These are phyloP conservation scores for Amphibolis antarctica DNA, from an alignment of 106 monocot species.

Conservation along the genomic window DNA sequence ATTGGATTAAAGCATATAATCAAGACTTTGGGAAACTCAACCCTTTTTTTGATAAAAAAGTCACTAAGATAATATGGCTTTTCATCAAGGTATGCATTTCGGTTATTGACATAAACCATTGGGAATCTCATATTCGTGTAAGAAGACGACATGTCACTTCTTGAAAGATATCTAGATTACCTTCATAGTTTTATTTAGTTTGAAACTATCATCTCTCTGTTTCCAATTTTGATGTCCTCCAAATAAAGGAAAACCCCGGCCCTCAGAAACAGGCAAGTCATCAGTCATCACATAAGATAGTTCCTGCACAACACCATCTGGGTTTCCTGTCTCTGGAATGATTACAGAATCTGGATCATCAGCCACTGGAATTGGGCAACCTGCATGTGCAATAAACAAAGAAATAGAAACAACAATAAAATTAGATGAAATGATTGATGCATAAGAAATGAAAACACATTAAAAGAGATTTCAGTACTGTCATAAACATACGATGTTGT, in stretches of 20 bases:
- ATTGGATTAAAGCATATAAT: no score
- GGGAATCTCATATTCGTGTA: no score
- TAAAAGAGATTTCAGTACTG: not conserved
- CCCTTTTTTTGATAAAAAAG: no score
- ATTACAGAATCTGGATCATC: constrained; percentile 65
- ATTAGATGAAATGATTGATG: not conserved
- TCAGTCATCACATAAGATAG: constrained; percentile 56
- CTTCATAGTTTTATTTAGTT: constrained; percentile 83
- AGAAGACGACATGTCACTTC: not conserved
- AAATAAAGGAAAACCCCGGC: constrained; percentile 43
- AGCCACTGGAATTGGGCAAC: constrained; percentile 69
- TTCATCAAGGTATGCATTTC: no score
- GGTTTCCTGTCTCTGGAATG: constrained; percentile 58
- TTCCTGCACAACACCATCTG: constrained; percentile 34
- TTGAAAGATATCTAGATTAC: constrained; percentile 17
- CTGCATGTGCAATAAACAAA: constrained; percentile 22
- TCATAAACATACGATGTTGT: constrained; percentile 42
- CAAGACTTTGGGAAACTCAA: no score
- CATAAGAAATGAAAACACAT: not conserved
- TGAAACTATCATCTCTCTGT: constrained; percentile 80
- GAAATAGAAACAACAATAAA: not conserved
- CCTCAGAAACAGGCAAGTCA: constrained; percentile 3
- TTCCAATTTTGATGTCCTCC: constrained; percentile 90
- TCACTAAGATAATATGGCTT: no score
- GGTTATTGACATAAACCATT: no score